Percentiles rank a stretch among this genome's conserved stretches.
Evolutionary conservation across 2,329 filamentous ascomycete genomes (phyloP).

Genomic region (Colletotrichum sp.): DNA sequence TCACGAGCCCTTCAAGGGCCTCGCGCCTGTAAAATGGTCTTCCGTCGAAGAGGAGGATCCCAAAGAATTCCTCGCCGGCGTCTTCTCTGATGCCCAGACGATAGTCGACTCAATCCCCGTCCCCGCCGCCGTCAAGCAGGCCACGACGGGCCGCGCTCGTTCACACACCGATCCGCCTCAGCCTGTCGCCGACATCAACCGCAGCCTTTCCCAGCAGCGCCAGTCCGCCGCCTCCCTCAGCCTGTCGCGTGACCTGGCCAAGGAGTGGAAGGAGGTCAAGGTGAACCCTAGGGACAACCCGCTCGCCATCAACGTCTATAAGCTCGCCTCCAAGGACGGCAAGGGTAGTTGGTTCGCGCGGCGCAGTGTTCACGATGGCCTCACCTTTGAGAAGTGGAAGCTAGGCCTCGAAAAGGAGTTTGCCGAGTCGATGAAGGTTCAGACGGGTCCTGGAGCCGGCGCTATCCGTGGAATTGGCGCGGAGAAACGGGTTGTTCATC

Average conservation of each 20-base stretch:
- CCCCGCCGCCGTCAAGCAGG: constrained; percentile 31
- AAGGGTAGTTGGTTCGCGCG: constrained; percentile 90
- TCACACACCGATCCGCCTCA: constrained; percentile 61
- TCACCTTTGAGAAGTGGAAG: constrained; percentile 81
- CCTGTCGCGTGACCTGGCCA: constrained; percentile 63
- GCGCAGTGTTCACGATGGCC: constrained; percentile 78
- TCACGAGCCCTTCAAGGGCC: constrained; percentile 62
- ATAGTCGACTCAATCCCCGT: constrained; percentile 78
- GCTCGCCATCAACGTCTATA: constrained; percentile 78
- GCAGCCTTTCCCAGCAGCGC: constrained; percentile 43
- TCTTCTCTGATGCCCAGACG: constrained; percentile 71
- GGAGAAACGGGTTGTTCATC: constrained; percentile 73
- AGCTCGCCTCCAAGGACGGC: constrained; percentile 78
- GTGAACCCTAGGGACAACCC: constrained; percentile 75
- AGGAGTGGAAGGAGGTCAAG: constrained; percentile 88
- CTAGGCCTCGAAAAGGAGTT: constrained; percentile 81
- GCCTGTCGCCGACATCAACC: constrained; percentile 54
- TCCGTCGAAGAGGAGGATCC: constrained; percentile 51
- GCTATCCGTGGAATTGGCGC: constrained; percentile 86
- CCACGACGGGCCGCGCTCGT: constrained; percentile 52
- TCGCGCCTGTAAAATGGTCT: constrained; percentile 61
- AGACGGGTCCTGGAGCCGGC: constrained; percentile 72
- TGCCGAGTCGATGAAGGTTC: constrained; percentile 73
- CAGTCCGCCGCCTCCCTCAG: constrained; percentile 52
- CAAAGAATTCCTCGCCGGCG: constrained; percentile 56